Conservation (phyloP, 2,329 filamentous ascomycete species). For the Scopulariopsis brevicaulis region DNA sequence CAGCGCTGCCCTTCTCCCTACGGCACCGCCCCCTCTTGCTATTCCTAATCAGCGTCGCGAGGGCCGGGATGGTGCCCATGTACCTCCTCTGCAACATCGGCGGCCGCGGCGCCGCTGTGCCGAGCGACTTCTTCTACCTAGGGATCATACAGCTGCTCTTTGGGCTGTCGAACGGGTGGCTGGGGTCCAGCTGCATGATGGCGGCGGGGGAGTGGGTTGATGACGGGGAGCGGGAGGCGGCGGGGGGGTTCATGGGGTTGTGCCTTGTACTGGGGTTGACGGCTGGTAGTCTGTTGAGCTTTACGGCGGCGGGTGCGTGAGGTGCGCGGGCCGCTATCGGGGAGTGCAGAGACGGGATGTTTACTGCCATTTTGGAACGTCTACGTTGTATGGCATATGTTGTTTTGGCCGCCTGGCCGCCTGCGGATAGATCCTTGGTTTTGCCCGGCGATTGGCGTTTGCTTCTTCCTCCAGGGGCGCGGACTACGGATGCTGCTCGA, state of each 20-base stretch:
- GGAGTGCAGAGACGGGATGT: not conserved
- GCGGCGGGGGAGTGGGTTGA: constrained; percentile 72
- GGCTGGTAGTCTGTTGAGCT: constrained; percentile 81
- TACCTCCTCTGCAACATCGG: constrained; percentile 86
- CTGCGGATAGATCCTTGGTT: not conserved
- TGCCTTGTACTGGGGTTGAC: constrained; percentile 79
- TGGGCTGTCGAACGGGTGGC: constrained; percentile 76
- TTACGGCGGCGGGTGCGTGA: constrained; percentile 49
- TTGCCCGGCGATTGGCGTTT: not conserved
- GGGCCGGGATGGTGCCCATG: constrained; percentile 65
- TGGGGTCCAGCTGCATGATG: constrained; percentile 88
- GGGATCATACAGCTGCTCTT: constrained; percentile 73
- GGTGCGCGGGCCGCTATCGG: not conserved
- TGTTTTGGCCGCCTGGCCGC: not conserved
- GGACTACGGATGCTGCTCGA: not conserved
- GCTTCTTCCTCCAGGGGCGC: not conserved
- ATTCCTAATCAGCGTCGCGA: constrained; percentile 53
- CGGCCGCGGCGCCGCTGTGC: constrained; percentile 59
- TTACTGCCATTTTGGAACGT: not conserved
- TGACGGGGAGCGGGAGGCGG: constrained; percentile 72
- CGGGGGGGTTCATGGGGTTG: constrained; percentile 88
- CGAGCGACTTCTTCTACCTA: constrained; percentile 82
- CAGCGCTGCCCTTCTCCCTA: constrained; percentile 45
- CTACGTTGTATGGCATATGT: not conserved
- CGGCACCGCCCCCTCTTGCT: constrained; percentile 53